Evolutionary conservation across 257 asterid species (phyloP), one percentile per base, ranked within the genome.

Genomic region (Nyctanthes arbortristis): DNA sequence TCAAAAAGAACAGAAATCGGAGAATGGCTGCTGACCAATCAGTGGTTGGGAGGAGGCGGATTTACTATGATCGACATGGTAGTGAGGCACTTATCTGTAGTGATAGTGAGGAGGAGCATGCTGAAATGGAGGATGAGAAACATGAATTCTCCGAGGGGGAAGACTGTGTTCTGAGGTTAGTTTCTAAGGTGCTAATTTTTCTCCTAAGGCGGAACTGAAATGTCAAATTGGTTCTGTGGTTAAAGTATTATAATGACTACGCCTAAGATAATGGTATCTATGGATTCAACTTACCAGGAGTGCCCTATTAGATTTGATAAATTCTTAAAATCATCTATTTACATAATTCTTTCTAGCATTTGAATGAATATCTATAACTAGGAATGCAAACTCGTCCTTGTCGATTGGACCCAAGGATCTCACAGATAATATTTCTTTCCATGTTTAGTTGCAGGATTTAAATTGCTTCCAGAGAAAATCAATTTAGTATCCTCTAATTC

Each of bases 11-110:
- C 97, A 89, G 97, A 81, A 94, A 91, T 78, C 97, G 86, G 87
- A 85, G 96, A 86, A 94, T 89, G 97, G 86, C 96, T 65, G 97
- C 89, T 78, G 99, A 94, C 74, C 97, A 94, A 70, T 89, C 99
- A 30, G 97, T 91, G 34, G 80, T 85, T 47, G 97, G 97, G 75
- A 89, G 93, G 64, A 86, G 96, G 71, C 91, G 91, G 35, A 94
- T 94, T 68, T 94, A 94, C 80, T 94, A 93, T 76, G 97, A 91
- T 78, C 85, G 82, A 63, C 88, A 86, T 70, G 93, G 96, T 70
- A 83, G 96, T 61, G 99, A 94, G 89, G 91, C 99, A 47, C 83
- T 94, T 74, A 76, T 94, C 72, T 91, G 97, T 72, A 94, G 99
- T 68, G 99, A 94, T 83, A 94, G 97, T 75, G 97, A 94, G 85